Evolutionary conservation across 2,329 filamentous ascomycete species (phyloP).

Genomic region (Dactylellina haptotyla): DNA sequence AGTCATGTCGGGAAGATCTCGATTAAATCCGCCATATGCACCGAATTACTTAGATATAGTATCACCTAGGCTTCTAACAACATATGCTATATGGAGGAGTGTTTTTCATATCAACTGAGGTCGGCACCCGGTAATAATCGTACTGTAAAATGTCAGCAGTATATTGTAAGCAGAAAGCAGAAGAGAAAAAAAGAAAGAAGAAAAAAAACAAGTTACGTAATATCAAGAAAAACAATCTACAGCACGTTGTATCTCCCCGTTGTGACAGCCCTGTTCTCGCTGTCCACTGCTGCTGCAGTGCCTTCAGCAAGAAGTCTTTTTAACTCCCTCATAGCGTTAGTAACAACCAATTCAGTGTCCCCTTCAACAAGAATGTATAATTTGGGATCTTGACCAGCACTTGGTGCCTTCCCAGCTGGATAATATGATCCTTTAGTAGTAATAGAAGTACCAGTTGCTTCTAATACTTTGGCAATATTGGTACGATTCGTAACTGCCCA

Average conservation of each 20-base stretch:
- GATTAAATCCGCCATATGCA: too few species aligned
- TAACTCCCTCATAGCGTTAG: constrained; percentile 88
- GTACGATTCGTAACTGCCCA: constrained; percentile 99
- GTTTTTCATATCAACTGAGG: too few species aligned
- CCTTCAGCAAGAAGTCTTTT: constrained; percentile 89
- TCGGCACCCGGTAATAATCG: not conserved
- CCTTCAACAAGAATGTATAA: constrained; percentile 97
- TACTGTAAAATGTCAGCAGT: constrained; percentile 7
- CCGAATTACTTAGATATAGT: too few species aligned
- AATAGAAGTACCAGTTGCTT: constrained; percentile 92
- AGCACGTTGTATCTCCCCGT: constrained; percentile 88
- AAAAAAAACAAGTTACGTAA: not conserved
- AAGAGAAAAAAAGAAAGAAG: not conserved
- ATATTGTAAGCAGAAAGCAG: not conserved
- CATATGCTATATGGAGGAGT: too few species aligned
- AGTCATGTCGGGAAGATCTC: not conserved
- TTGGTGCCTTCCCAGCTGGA: constrained; percentile 79
- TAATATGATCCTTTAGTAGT: constrained; percentile 98
- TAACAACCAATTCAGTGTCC: constrained; percentile 91
- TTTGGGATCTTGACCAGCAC: constrained; percentile 81
- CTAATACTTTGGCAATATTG: constrained; percentile 97
- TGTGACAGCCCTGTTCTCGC: constrained; percentile 80
- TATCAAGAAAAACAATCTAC: constrained; percentile 64
- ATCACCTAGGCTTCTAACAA: too few species aligned
- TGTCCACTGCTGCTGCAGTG: constrained; percentile 86